Percentiles rank a stretch among this genome's conserved stretches.
phyloP scores from a whole-genome alignment of 169 alveolate species.

The Babesia bovis region DNA sequence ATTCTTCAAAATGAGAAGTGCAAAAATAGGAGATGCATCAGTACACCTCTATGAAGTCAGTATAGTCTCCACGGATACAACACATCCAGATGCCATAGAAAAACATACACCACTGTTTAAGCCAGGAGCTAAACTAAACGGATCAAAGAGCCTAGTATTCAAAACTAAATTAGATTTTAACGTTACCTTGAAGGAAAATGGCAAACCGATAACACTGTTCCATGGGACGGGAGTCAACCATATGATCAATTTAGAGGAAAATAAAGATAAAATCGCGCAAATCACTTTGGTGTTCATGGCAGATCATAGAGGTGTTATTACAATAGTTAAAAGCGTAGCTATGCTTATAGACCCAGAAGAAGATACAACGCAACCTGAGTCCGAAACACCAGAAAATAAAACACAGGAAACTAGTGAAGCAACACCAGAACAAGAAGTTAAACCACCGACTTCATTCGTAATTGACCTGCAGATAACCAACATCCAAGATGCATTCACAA shows the following conservation, averaged over 20 bases:
- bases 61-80: constrained; percentile 16
- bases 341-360: neutral
- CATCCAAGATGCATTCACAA: constrained; percentile 9
- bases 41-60: constrained; percentile 61
- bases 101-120: constrained; percentile 41
- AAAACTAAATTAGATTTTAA: constrained; percentile 30
- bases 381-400: constrained; percentile 4
- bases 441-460: constrained; percentile 25
- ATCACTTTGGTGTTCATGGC: constrained; percentile 29
- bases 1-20: constrained; percentile 67
- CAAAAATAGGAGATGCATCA: constrained; percentile 58
- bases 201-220: neutral
- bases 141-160: constrained; percentile 28
- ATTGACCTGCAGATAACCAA: neutral
- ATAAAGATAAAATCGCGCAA: constrained; percentile 26
- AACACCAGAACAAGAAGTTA: constrained; percentile 11
- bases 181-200: constrained; percentile 25
- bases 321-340: constrained; percentile 4
- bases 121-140: constrained; percentile 21
- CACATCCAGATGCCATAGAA: constrained; percentile 37
- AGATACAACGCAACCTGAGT: neutral
- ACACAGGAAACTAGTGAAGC: neutral
- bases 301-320: constrained; percentile 16
- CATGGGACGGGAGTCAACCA: constrained; percentile 25
- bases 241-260: constrained; percentile 30